A percentile compares a stretch with the other conserved stretches of the same genome.
Evolutionary conservation across 1,284 basidiomycete species (phyloP).

Genomic region (Spongiforma sp.): DNA sequence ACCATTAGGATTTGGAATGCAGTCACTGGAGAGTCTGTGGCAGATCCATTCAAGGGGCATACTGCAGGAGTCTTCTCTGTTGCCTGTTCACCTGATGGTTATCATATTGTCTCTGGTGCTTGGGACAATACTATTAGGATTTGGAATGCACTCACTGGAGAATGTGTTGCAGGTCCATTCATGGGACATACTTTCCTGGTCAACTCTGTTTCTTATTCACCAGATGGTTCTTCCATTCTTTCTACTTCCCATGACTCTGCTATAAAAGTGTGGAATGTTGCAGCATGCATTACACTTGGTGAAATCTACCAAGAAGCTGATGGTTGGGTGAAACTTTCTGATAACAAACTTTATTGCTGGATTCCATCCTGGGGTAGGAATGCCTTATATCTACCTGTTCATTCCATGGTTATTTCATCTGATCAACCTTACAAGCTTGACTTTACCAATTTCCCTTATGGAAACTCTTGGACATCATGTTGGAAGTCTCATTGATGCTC

Average conservation of each 20-base stretch:
- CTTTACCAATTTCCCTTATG: constrained; percentile 10
- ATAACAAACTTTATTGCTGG: constrained; percentile 17
- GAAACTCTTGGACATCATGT: constrained; percentile 25
- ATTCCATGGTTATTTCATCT: constrained; percentile 20
- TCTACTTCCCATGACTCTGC: constrained; percentile 22
- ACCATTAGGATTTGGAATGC: constrained; percentile 27
- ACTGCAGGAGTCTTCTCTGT: constrained; percentile 13
- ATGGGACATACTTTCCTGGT: constrained; percentile 14
- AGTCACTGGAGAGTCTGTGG: constrained; percentile 22
- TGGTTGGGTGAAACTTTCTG: constrained; percentile 23
- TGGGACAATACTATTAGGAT: constrained; percentile 21
- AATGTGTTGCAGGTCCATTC: constrained; percentile 23
- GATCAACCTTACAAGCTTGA: constrained; percentile 19
- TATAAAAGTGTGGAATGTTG: constrained; percentile 19
- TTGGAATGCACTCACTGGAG: constrained; percentile 18
- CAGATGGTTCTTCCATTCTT: constrained; percentile 19
- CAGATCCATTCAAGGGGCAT: constrained; percentile 22
- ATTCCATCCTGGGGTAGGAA: constrained; percentile 26
- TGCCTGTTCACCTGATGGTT: constrained; percentile 27
- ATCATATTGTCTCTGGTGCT: constrained; percentile 22
- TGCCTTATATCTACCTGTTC: constrained; percentile 20
- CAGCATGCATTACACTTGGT: neutral
- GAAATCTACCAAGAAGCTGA: constrained; percentile 14
- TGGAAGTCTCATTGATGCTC: no score
- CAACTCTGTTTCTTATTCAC: constrained; percentile 17